These are phyloP conservation scores for Lentinula boryana DNA, from an alignment of 768 basidiomycete genomes.

Conservation along the genomic window DNA sequence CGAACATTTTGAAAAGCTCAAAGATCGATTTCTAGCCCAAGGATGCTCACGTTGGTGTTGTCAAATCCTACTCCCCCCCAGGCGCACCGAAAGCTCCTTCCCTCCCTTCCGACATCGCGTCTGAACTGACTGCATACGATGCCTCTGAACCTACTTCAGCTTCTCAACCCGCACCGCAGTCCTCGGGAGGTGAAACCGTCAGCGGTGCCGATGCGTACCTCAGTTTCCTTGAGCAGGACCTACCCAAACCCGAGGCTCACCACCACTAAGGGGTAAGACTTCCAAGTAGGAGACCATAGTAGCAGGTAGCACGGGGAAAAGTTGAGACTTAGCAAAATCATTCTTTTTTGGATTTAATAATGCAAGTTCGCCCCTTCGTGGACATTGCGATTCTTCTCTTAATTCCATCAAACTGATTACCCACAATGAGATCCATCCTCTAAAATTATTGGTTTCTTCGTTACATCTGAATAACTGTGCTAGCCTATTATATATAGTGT, in stretches of 20 bases:
- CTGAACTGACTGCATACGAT: conserved; percentile 85
- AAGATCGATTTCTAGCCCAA: conserved; percentile 50
- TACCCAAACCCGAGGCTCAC: conserved; percentile 49
- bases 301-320: neutral
- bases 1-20: neutral
- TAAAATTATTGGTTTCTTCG: neutral
- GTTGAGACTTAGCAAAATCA: neutral
- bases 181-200: conserved; percentile 29
- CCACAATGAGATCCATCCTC: too few relatives aligned
- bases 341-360: neutral
- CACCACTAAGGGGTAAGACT: conserved; percentile 12
- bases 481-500: neutral
- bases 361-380: neutral
- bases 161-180: conserved; percentile 23
- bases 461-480: neutral
- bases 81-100: conserved; percentile 67
- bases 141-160: conserved; percentile 62
- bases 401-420: too few relatives aligned
- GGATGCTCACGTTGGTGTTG: conserved; percentile 84
- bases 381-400: neutral
- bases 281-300: neutral
- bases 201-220: conserved; percentile 75
- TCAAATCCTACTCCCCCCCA: conserved; percentile 79
- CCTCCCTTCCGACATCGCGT: conserved; percentile 80
- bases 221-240: conserved; percentile 74